Percentiles rank a stretch among this genome's conserved stretches.
phyloP scores from a whole-genome alignment of 2,329 filamentous ascomycete genomes.

The Ceratocystis albifundus region DNA sequence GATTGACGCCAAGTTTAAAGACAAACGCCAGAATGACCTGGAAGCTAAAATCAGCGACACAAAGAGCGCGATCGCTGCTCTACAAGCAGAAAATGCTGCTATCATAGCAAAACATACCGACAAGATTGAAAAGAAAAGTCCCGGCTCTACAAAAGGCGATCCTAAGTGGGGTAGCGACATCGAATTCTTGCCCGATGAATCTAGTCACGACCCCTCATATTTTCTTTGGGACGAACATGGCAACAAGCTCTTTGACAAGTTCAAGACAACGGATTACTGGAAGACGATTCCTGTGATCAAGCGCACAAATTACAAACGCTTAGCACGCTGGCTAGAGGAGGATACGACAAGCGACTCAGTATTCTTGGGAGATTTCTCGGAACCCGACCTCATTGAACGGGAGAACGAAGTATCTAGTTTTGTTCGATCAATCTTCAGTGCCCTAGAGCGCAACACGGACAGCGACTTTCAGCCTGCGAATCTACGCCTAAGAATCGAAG shows the following conservation, averaged over 20 bases:
- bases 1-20: conserved; percentile 49
- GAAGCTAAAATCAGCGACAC: conserved; percentile 39
- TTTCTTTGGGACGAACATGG: conserved; percentile 20
- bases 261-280: conserved; percentile 17
- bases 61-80: conserved; percentile 22
- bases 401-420: conserved; percentile 20
- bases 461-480: conserved; percentile 3
- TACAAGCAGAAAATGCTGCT: conserved; percentile 22
- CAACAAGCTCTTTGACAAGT: conserved; percentile 17
- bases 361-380: conserved; percentile 12
- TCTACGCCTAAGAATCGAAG: conserved; percentile 17
- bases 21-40: conserved; percentile 46
- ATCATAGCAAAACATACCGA: conserved; percentile 19
- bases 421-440: conserved; percentile 19
- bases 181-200: conserved; percentile 19
- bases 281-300: conserved; percentile 21
- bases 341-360: neutral
- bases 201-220: conserved; percentile 21
- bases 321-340: conserved; percentile 19
- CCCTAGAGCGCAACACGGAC: conserved; percentile 7
- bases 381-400: conserved; percentile 5
- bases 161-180: conserved; percentile 8
- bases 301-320: conserved; percentile 22
- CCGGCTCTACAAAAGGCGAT: neutral
- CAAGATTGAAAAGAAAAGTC: conserved; percentile 3